Base-by-base conservation (phyloP, 1,284 basidiomycete species). In the Trichosporon asahii region DNA sequence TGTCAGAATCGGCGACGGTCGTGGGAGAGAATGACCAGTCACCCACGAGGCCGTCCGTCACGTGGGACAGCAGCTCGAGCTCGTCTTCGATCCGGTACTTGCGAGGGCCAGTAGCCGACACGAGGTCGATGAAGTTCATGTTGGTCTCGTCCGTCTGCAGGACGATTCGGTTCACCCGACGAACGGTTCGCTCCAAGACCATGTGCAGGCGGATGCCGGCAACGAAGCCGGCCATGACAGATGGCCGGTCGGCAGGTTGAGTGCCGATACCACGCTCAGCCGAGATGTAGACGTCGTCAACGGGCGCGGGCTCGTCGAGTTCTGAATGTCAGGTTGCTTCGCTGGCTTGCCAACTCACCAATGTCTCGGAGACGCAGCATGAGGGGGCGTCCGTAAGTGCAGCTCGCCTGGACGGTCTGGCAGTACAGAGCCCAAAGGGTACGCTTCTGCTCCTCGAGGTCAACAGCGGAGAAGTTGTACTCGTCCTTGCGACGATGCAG, bases 401-500 rank as follows among this genome's bases (percentile, higher is more conserved):
- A 76, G 61, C 76, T 77, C 15, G 77, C 76, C 65, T 77, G 75
- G 14, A 77, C 72, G n/a, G 72, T 70, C 69, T 77, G 76, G 66
- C 74, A 73, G 73, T 79, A 79, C 15, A 79, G 66, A 8, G 77
- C 77, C 77, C 77, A 79, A 2, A 77, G 70, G 11, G 76, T 79
- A 6, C 77, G 70, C 64, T 76, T 79, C 21, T 76, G 75, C 31
- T 77, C 76, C 60, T 79, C 76, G 12, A 76, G 55, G 25, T 79
- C 77, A 65, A 79, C 72, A 4, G 75, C 74, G 14, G 71, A 69
- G 63, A 79, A 79, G 57, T 72, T 70, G 67, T 74, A 79, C 49
- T 76, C 74, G 65, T 76, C 76, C 66, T 74, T 74, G 11, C 73
- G 69, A 15, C 76, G 74, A 67, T 77, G 76, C 9, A 79, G 74